Conservation (phyloP, 805 yeast species). For the Henningerozyma blattae region DNA sequence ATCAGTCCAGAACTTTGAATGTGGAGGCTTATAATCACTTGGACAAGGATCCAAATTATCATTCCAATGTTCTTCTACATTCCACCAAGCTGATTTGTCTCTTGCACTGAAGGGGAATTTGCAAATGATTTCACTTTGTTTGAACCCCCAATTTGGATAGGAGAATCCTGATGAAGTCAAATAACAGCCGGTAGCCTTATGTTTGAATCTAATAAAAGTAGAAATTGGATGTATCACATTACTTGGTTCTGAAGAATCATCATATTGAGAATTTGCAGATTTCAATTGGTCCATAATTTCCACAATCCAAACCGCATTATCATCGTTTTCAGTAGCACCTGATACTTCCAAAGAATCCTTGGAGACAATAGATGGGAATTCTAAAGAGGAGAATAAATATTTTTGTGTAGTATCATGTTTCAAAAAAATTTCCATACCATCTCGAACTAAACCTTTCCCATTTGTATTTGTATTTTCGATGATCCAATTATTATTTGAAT, state of each 20-base stretch:
- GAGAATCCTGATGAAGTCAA: slow-evolving; percentile 69
- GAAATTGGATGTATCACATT: slow-evolving; percentile 64
- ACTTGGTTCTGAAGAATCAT: slow-evolving; percentile 34
- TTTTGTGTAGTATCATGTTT: slow-evolving; percentile 49
- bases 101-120: slow-evolving; percentile 49
- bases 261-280: slow-evolving; percentile 16
- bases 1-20: slow-evolving; percentile 65
- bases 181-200: slow-evolving; percentile 64
- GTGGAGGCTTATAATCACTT: slow-evolving; percentile 39
- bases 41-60: slow-evolving; percentile 41
- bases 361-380: slow-evolving; percentile 49
- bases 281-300: slow-evolving; percentile 54
- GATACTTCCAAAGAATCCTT: slow-evolving; percentile 50
- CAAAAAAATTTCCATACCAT: slow-evolving; percentile 52
- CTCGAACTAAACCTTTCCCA: slow-evolving; percentile 25
- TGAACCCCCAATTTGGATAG: slow-evolving; percentile 95
- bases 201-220: slow-evolving; percentile 66
- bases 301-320: slow-evolving; percentile 37
- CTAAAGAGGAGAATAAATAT: slow-evolving; percentile 58
- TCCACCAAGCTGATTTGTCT: slow-evolving; percentile 87
- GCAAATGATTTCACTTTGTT: slow-evolving; percentile 94
- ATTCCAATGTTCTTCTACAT: slow-evolving; percentile 61
- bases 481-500: slow-evolving; percentile 57
- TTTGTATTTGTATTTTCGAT: slow-evolving; percentile 34
- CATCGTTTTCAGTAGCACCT: slow-evolving; percentile 63